A percentile compares a stretch with the other conserved stretches of the same genome.
These are phyloP conservation scores for Erythrophleum fordii DNA, from an alignment of 306 rosid species.

Conservation along the genomic window DNA sequence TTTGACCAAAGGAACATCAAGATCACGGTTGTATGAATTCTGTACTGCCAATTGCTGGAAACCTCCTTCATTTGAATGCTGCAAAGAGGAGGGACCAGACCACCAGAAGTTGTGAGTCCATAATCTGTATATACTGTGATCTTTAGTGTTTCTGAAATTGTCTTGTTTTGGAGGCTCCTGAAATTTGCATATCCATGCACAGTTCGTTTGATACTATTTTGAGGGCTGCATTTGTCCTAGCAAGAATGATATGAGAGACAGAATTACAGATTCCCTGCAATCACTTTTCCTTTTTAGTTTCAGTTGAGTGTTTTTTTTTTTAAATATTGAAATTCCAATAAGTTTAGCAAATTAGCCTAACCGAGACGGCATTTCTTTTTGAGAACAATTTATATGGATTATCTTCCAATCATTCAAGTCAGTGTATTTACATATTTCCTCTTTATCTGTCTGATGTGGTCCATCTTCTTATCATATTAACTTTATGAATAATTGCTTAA, in stretches of 20 bases:
- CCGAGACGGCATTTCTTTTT: background rate
- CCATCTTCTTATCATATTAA: background rate
- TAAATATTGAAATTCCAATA: background rate
- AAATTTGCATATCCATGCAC: background rate
- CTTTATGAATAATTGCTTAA: background rate
- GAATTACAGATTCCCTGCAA: background rate
- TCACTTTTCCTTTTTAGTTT: background rate
- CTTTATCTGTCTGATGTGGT: background rate
- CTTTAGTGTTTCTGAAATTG: background rate
- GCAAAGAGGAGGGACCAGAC: slow-evolving; percentile 81
- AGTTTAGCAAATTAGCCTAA: background rate
- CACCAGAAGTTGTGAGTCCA: slow-evolving; percentile 63
- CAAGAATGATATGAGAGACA: background rate
- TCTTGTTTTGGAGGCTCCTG: background rate
- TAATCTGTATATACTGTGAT: slow-evolving; percentile 11
- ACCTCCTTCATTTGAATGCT: slow-evolving; percentile 71
- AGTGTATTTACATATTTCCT: background rate
- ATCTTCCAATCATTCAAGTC: background rate
- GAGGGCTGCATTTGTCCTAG: background rate
- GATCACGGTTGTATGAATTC: slow-evolving; percentile 64
- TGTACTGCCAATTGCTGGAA: slow-evolving; percentile 75
- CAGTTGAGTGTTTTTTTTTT: background rate
- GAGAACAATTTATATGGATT: background rate
- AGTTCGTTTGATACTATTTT: background rate
- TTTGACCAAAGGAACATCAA: slow-evolving; percentile 54